Percentiles rank a stretch among this genome's conserved stretches.
Conservation (phyloP, 2,329 filamentous ascomycete species). For the Alternaria arborescens region DNA sequence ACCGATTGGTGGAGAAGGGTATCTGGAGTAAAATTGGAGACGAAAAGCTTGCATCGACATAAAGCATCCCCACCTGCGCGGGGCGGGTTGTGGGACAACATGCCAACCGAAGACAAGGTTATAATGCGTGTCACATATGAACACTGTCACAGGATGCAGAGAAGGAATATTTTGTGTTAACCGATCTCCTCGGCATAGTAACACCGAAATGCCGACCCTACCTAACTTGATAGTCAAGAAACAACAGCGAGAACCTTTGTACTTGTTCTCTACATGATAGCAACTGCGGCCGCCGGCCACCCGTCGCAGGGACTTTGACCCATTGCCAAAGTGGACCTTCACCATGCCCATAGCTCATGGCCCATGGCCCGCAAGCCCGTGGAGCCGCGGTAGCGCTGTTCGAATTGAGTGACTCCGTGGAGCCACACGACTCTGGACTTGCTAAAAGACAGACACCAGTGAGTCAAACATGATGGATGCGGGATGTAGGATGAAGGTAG, state of each 20-base stretch:
- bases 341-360: not conserved
- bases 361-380: slow-evolving; percentile 7
- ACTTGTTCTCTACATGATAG: slow-evolving; percentile 9
- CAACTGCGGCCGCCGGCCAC: slow-evolving; percentile 8
- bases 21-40: slow-evolving; percentile 20
- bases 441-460: not conserved
- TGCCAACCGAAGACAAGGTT: slow-evolving; percentile 4
- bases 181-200: not conserved
- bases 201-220: not conserved
- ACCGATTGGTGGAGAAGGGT: slow-evolving; percentile 4
- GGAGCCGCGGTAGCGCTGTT: slow-evolving; percentile 10
- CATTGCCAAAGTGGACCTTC: slow-evolving; percentile 16
- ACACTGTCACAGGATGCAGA: not conserved
- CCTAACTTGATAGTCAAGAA: not conserved
- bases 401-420: slow-evolving; percentile 3
- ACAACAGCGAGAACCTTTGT: not conserved
- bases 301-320: slow-evolving; percentile 21
- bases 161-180: not conserved
- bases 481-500: not conserved
- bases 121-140: not conserved
- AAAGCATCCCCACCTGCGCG: slow-evolving; percentile 16
- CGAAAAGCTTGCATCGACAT: slow-evolving; percentile 16
- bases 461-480: slow-evolving; percentile 3
- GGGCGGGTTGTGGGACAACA: slow-evolving; percentile 10
- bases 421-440: slow-evolving; percentile 6